Evolutionary conservation across 345 rosid genomes (phyloP), one percentile per base, ranked within the genome.

Genomic region (Atalantia buxifolia): DNA sequence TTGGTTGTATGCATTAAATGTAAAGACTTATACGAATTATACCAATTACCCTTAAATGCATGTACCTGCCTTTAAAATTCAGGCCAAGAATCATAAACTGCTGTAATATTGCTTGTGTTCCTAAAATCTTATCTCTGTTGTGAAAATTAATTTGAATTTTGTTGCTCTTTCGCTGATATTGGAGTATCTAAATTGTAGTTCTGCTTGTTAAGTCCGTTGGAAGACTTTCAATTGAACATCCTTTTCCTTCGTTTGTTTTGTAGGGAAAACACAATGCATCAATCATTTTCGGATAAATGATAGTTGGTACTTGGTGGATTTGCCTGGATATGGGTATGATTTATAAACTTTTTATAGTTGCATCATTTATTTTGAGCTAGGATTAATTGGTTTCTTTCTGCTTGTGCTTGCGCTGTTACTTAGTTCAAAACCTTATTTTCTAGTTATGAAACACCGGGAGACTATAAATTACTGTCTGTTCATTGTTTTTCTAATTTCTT

Each of bases 271-370:
- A 9, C 98, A 93, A 63, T 95, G 99, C 88, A 95, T 95, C 79
- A 95, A 95, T 84, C 99, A 95, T 86, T 95, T 95, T 79, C 89
- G 94, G 82, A 83, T 95, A 77, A 95, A 95, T 78, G 93, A 87
- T 84, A 88, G 82, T 80, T 95, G 99, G 99, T 92, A 88, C 88
- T 79, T 95, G 81, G 99, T 95, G 81, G 98, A 95, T 88, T 91
- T 95, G 83, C 99, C 99, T 77, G 99, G 99, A 86, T 95, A 90
- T 71, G 98, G 99, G 99, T 93, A 89, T 82, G 91, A n/a, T 66
- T 45, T 4, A 45, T 45, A 13, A 45, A 45, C 50, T 0, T 83
- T 40, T 50, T 7, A 19, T 53, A 5, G 18, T 2, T 21, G 55
- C 56, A 9, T 48, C 28, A 22, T 73, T 0, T 73, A 59, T 4